A percentile compares a stretch with the other conserved stretches of the same genome.
These are phyloP conservation scores for Saccharomycopsis capsularis DNA, from an alignment of 805 yeast genomes.

Conservation along the genomic window DNA sequence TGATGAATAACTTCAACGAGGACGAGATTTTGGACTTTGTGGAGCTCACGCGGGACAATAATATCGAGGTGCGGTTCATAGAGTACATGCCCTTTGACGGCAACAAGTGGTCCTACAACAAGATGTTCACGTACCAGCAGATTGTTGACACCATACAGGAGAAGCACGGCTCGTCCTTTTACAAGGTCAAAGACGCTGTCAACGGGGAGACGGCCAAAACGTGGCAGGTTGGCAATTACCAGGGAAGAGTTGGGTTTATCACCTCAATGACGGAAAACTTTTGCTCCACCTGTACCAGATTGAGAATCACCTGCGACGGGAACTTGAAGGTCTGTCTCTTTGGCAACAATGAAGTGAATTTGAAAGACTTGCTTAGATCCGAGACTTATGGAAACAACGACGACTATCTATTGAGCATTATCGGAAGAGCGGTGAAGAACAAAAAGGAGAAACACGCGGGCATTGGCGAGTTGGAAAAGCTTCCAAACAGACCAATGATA, in stretches of 20 bases:
- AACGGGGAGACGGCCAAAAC: slow-evolving; percentile 46
- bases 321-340: slow-evolving; percentile 49
- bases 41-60: slow-evolving; percentile 32
- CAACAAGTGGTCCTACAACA: slow-evolving; percentile 42
- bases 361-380: slow-evolving; percentile 37
- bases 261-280: slow-evolving; percentile 51
- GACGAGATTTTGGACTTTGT: slow-evolving; percentile 46
- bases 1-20: slow-evolving; percentile 43
- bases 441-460: slow-evolving; percentile 50
- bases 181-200: slow-evolving; percentile 23
- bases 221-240: slow-evolving; percentile 36
- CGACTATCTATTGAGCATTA: slow-evolving; percentile 32
- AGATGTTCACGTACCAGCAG: slow-evolving; percentile 40
- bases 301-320: slow-evolving; percentile 47
- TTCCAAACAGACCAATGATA: slow-evolving; percentile 50
- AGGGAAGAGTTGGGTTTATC: slow-evolving; percentile 44
- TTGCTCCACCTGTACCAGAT: slow-evolving; percentile 45
- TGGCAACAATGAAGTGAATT: slow-evolving; percentile 44
- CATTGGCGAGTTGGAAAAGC: slow-evolving; percentile 37
- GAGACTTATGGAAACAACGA: slow-evolving; percentile 25
- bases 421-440: slow-evolving; percentile 39
- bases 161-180: slow-evolving; percentile 27
- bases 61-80: slow-evolving; percentile 45
- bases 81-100: slow-evolving; percentile 58
- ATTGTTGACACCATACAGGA: slow-evolving; percentile 32